Evolutionary conservation across 345 rosid species (phyloP).

Genomic region (Carallia brachiata): DNA sequence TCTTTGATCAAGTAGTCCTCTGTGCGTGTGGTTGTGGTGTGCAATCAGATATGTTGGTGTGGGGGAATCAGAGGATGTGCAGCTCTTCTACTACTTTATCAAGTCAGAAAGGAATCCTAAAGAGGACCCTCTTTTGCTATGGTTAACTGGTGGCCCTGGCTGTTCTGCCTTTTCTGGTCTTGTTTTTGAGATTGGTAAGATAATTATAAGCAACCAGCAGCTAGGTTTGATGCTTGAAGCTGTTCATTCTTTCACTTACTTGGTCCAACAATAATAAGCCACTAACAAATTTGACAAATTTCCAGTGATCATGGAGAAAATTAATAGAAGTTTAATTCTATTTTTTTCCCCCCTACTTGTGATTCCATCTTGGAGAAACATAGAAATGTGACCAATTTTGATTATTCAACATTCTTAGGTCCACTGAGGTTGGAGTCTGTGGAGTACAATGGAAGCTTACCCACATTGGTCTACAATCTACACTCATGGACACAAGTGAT

Average conservation of each 20-base stretch:
- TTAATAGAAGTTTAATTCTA: no score
- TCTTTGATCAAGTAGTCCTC: background rate
- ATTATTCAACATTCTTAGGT: slow-evolving; percentile 34
- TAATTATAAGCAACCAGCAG: background rate
- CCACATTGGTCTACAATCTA: slow-evolving; percentile 37
- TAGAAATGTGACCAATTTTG: background rate
- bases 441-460: slow-evolving; percentile 68
- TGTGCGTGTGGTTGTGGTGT: background rate
- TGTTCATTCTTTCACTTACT: no score
- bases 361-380: background rate
- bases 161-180: slow-evolving; percentile 26
- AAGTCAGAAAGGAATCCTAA: slow-evolving; percentile 17
- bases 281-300: no score
- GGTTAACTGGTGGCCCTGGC: slow-evolving; percentile 32
- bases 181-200: slow-evolving; percentile 19
- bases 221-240: background rate
- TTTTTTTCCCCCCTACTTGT: no score
- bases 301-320: no score
- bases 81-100: slow-evolving; percentile 28
- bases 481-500: slow-evolving; percentile 17
- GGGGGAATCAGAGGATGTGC: slow-evolving; percentile 26
- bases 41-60: slow-evolving; percentile 25
- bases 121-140: slow-evolving; percentile 25
- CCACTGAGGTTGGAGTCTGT: slow-evolving; percentile 52
- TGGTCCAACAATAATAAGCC: no score